These are phyloP conservation scores for Jamesozyma rosinii DNA, from an alignment of 805 yeast genomes.

Conservation along the genomic window DNA sequence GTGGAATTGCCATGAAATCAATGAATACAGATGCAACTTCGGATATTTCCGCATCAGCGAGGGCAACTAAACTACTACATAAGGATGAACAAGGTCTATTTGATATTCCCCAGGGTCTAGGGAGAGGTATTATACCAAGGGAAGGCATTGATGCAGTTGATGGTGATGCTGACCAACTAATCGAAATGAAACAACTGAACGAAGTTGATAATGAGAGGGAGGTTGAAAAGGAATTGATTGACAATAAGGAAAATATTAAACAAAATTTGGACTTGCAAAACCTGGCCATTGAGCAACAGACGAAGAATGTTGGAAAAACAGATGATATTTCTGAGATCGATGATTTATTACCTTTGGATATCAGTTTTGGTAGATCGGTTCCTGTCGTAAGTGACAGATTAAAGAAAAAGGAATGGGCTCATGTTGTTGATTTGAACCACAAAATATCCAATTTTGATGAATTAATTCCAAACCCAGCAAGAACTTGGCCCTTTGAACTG, in stretches of 20 bases:
- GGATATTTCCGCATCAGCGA: conserved; percentile 17
- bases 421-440: conserved; percentile 80
- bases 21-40: conserved; percentile 13
- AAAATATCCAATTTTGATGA: conserved; percentile 76
- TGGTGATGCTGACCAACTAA: conserved; percentile 8
- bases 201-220: conserved; percentile 29
- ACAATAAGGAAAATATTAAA: conserved; percentile 17
- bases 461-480: conserved; percentile 85
- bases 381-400: conserved; percentile 14
- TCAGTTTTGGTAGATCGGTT: conserved; percentile 38
- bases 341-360: conserved; percentile 41
- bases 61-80: conserved; percentile 38
- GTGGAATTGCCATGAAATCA: conserved; percentile 48
- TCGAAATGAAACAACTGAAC: conserved; percentile 21
- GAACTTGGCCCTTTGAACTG: conserved; percentile 88
- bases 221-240: conserved; percentile 33
- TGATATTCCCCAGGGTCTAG: conserved; percentile 74
- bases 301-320: conserved; percentile 1
- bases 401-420: conserved; percentile 77
- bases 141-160: conserved; percentile 3
- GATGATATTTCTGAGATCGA: conserved; percentile 32
- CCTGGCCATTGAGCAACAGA: conserved; percentile 1
- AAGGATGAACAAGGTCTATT: conserved; percentile 67
- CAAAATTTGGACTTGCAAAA: conserved; percentile 7
- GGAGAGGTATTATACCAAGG: conserved; percentile 50